Base-by-base conservation (phyloP, 139 green algal genomes). In the Asterochloris sp. region DNA sequence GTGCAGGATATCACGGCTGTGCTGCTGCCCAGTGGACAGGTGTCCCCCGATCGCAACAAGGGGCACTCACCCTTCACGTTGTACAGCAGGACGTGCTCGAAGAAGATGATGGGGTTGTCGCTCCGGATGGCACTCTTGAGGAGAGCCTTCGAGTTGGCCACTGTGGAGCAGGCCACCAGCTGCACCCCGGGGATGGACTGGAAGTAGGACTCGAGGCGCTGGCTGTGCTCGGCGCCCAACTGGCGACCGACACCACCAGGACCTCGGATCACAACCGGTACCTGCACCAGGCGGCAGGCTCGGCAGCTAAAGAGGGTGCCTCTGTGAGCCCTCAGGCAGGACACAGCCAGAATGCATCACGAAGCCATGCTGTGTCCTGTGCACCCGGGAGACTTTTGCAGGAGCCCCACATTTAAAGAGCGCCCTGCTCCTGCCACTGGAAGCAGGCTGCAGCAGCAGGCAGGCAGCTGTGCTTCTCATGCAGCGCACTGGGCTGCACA, bases 81-180 rank as follows among this genome's bases (percentile, higher is more conserved):
- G 92, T 98, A 98, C 85, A 98, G 91, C 82, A 98, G 92, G 83
- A 98, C 95, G 88, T 98, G 95, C 91, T 98, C 95, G 73, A 98
- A 98, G 91, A 98, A 98, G 86, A 98, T 98, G 85, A 98, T 89
- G 76, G 90, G 91, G 86, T 94, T 95, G 90, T 94, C 90, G 27
- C 68, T 86, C 74, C 91, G 86, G 87, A 95, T 95, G 83, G 90
- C 95, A 61, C 90, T 89, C 88, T 98, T 98, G 29, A 98, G 88
- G 83, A 98, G 93, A 4, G 93, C 94, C 88, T 98, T 98, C 75
- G 94, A 74, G 84, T 98, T 98, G 67, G 83, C 86, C 15, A 92
- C 92, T 14, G 95, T 98, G 82, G 92, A 97, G 82, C 84, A 90
- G 0, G 95, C 95, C 78, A 98, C 95, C 66, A 98, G 91, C 92